These are phyloP conservation scores for Fusarium guadeloupense DNA, from an alignment of 2,329 filamentous ascomycete species.

Conservation along the genomic window DNA sequence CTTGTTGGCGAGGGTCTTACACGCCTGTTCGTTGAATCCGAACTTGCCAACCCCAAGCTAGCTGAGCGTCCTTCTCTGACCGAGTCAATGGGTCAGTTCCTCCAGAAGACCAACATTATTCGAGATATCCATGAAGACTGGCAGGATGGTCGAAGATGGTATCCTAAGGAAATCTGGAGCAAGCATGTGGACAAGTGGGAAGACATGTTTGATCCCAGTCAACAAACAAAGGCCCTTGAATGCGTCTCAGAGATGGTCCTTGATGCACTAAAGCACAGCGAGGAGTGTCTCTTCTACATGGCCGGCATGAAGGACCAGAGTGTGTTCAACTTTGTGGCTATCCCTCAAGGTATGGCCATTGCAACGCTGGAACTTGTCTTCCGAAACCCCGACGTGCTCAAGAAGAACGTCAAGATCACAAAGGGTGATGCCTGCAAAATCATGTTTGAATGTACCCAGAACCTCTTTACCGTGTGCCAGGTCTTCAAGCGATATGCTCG, in stretches of 20 bases:
- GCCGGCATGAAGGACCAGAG: constrained; percentile 94
- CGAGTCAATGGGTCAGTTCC: constrained; percentile 96
- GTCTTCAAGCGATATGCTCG: constrained; percentile 82
- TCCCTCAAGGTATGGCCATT: constrained; percentile 97
- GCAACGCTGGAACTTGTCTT: constrained; percentile 92
- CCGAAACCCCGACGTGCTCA: constrained; percentile 86
- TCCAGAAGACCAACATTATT: constrained; percentile 99
- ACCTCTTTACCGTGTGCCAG: constrained; percentile 81
- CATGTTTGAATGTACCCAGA: constrained; percentile 94
- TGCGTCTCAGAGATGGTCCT: constrained; percentile 95
- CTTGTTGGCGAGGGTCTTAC: constrained; percentile 96
- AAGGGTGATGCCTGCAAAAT: constrained; percentile 92
- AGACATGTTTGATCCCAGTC: constrained; percentile 85
- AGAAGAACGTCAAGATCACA: constrained; percentile 93
- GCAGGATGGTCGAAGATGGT: constrained; percentile 88
- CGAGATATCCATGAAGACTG: constrained; percentile 93
- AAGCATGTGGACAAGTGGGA: constrained; percentile 92
- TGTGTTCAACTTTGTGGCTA: constrained; percentile 98
- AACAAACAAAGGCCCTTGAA: constrained; percentile 79
- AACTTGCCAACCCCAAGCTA: constrained; percentile 86
- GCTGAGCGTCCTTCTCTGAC: constrained; percentile 81
- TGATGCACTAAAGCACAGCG: constrained; percentile 83
- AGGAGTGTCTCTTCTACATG: constrained; percentile 98
- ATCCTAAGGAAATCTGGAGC: constrained; percentile 96
- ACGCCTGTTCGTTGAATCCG: constrained; percentile 85